A percentile compares a stretch with the other conserved stretches of the same genome.
Evolutionary conservation across 176 grass and related monocot genomes (phyloP).

Genomic region (Oryza glumipatula): DNA sequence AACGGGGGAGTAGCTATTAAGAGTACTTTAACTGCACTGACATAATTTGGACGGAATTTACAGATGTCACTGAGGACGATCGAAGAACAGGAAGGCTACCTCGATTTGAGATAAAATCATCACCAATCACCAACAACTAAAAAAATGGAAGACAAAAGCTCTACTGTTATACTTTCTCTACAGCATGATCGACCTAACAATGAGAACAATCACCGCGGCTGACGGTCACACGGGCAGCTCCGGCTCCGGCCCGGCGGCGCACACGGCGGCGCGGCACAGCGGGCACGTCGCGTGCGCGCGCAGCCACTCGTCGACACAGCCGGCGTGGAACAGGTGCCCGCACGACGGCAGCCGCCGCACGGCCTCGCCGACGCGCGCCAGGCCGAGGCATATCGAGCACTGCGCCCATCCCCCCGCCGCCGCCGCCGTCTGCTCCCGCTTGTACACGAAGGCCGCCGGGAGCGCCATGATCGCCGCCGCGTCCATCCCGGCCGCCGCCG

Average conservation of each 20-base stretch:
- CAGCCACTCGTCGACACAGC: conserved; percentile 59
- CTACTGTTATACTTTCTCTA: not conserved
- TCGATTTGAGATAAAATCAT: not conserved
- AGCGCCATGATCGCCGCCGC: conserved; percentile 30
- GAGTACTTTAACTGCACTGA: not conserved
- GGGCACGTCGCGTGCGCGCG: conserved; percentile 50
- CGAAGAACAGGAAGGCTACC: not conserved
- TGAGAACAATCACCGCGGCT: not conserved
- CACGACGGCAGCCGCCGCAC: conserved; percentile 49
- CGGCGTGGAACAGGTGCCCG: conserved; percentile 56
- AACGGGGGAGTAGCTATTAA: too few species aligned
- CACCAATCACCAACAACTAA: not conserved
- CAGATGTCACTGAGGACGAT: not conserved
- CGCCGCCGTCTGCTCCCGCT: not conserved
- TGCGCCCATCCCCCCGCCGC: conserved; percentile 18
- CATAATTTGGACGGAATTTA: not conserved
- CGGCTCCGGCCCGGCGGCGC: not conserved
- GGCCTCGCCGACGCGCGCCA: conserved; percentile 34
- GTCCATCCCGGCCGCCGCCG: not conserved
- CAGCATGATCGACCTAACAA: not conserved
- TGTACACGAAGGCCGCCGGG: conserved; percentile 31
- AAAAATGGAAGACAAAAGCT: not conserved
- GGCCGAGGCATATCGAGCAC: conserved; percentile 54
- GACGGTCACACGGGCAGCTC: conserved; percentile 6
- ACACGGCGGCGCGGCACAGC: conserved; percentile 45